phyloP scores from a whole-genome alignment of 257 asterid genomes.

The Cordia subcordata region DNA sequence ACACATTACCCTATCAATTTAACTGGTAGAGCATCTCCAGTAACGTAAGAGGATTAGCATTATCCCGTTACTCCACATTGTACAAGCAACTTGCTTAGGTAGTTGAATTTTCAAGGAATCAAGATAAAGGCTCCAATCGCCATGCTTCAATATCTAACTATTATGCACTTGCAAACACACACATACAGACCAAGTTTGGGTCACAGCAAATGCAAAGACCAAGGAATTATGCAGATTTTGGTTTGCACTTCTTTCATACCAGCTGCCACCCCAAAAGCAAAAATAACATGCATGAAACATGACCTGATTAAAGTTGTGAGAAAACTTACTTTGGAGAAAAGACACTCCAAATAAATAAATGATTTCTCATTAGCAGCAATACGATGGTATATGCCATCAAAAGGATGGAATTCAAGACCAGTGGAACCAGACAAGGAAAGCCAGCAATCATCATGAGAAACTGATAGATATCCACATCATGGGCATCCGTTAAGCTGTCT shows the following conservation, averaged over 20 bases:
- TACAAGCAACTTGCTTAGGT: too few relatives aligned
- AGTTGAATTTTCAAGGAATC: too few relatives aligned
- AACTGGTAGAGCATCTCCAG: too few relatives aligned
- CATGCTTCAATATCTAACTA: too few relatives aligned
- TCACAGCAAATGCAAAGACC: too few relatives aligned
- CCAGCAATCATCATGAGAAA: conserved; percentile 45
- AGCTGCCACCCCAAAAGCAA: not conserved
- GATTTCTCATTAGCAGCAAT: conserved; percentile 80
- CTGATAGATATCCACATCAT: conserved; percentile 34
- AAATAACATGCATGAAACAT: not conserved
- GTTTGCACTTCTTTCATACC: not conserved
- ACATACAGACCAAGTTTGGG: too few relatives aligned
- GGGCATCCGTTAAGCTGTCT: conserved; percentile 8
- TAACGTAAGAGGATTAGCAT: too few relatives aligned
- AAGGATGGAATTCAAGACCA: conserved; percentile 61
- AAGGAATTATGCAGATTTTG: not conserved
- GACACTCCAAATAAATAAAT: conserved; percentile 91
- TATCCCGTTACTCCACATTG: too few relatives aligned
- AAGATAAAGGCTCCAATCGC: too few relatives aligned
- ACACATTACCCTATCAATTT: too few relatives aligned
- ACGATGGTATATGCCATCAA: conserved; percentile 63
- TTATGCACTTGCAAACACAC: too few relatives aligned
- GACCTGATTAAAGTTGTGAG: not conserved
- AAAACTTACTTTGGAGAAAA: conserved; percentile 87
- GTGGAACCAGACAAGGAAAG: conserved; percentile 72